Evolutionary conservation across 1,284 basidiomycete species (phyloP).

Genomic region (Apiotrichum veenhuisii): DNA sequence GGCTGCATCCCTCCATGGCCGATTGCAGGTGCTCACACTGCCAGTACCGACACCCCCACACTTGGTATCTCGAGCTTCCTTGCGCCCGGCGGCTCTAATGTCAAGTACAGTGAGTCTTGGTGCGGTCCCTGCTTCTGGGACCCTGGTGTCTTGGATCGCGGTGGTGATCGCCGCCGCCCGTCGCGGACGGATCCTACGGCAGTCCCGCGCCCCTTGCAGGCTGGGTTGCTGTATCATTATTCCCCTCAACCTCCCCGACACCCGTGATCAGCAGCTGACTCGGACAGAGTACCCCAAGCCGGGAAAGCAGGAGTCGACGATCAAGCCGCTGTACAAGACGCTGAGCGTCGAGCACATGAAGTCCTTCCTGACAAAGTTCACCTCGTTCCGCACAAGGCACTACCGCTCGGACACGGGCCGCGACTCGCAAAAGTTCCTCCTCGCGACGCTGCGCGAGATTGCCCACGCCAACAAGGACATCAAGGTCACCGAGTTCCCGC

Average conservation of each 20-base stretch:
- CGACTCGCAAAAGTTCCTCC: slow-evolving; percentile 73
- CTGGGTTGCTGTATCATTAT: not conserved
- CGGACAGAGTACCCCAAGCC: slow-evolving; percentile 38
- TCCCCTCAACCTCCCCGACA: no score
- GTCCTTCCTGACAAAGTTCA: slow-evolving; percentile 67
- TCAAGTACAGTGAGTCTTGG: slow-evolving; percentile 39
- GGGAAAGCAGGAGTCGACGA: slow-evolving; percentile 32
- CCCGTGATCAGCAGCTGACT: no score
- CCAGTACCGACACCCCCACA: slow-evolving; percentile 70
- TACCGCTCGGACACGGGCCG: slow-evolving; percentile 64
- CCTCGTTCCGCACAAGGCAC: slow-evolving; percentile 52
- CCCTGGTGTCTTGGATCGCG: not conserved
- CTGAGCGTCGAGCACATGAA: slow-evolving; percentile 48
- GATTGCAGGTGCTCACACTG: not conserved
- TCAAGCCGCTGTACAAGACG: slow-evolving; percentile 39
- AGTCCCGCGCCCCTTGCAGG: not conserved
- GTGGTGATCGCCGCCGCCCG: no score
- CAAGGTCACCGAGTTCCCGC: slow-evolving; percentile 71
- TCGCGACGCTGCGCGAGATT: slow-evolving; percentile 68
- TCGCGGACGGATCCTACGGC: not conserved
- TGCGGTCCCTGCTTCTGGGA: not conserved
- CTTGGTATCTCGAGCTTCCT: slow-evolving; percentile 46
- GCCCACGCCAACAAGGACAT: slow-evolving; percentile 63
- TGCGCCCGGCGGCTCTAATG: slow-evolving; percentile 31
- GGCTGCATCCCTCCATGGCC: not conserved